Evolutionary conservation across 2,329 filamentous ascomycete genomes (phyloP).

Genomic region (Fusarium sp.): DNA sequence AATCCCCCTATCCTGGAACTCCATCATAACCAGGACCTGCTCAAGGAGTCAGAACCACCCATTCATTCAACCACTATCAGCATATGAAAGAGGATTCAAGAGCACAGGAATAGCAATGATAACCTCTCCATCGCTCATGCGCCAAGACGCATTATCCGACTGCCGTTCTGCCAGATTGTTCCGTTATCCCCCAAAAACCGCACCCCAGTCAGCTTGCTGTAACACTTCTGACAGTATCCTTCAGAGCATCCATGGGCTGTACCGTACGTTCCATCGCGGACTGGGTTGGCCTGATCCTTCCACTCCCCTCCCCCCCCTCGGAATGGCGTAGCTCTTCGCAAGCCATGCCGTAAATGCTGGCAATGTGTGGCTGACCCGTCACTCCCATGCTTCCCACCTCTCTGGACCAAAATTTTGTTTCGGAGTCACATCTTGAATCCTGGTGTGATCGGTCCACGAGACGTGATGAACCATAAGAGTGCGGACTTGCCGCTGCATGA

Average conservation of each 20-base stretch:
- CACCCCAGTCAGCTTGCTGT: slow-evolving; percentile 12
- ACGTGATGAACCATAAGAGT: background rate
- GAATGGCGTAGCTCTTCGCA: slow-evolving; percentile 33
- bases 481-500: background rate
- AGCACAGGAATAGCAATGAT: background rate
- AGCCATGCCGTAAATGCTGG: slow-evolving; percentile 12
- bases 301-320: slow-evolving; percentile 14
- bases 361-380: slow-evolving; percentile 1
- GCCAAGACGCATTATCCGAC: slow-evolving; percentile 39
- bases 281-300: slow-evolving; percentile 4
- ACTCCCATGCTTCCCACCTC: background rate
- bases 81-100: slow-evolving; percentile 22
- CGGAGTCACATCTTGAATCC: slow-evolving; percentile 12
- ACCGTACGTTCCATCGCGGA: background rate
- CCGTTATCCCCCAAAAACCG: slow-evolving; percentile 14
- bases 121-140: slow-evolving; percentile 31
- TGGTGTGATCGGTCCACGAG: slow-evolving; percentile 34
- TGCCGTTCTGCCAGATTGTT: slow-evolving; percentile 15
- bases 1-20: slow-evolving; percentile 1
- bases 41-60: slow-evolving; percentile 1
- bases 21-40: background rate
- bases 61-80: background rate
- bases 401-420: slow-evolving; percentile 1
- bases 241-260: background rate
- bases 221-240: slow-evolving; percentile 5